Base-by-base conservation (phyloP, 1,139 yeast species). In the Sugiyamaella novakii region DNA sequence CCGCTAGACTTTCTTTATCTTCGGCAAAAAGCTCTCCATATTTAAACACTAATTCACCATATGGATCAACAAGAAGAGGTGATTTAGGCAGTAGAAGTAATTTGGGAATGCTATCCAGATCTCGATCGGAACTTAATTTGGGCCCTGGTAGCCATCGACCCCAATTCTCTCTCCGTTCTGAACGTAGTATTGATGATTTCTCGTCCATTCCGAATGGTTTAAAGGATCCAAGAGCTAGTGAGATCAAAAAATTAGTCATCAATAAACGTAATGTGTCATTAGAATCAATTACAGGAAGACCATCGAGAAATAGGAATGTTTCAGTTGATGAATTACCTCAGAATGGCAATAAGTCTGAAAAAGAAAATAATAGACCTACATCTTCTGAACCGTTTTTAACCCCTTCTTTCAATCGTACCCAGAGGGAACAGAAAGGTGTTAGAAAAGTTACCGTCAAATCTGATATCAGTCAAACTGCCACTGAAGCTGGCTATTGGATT, bases 401-500 rank as follows among this genome's bases (percentile, higher is more conserved):
- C 37, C 38, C 34, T 1, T 37, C 43, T 19, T 29, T 30, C 17
- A 39, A 24, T 19, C 48, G 37, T 17, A 38, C 40, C 17, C 37
- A 27, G 22, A 15, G 30, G 25, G 47, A 39, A 31, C 43, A 17
- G 30, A 11, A n/a, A 24, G 7, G 29, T 6, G 24, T 11, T 34
- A 8, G 5, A 30, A 14, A 36, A 25, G 19, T 21, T 11, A 11
- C 10, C 41, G 11, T n/a, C 11, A 21, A 19, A 10, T 40, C 54
- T 28, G 61, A 54, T 21, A 51, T 55, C 40, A 52, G 57, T 51
- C 56, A 54, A 40, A 53, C 55, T 12, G 62, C 67, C 1, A 51
- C 62, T 14, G 62, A 63, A 17, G 74, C 74, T 29, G 89, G 82
- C 1, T 89, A 89, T 65, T 89, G 96, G 94, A 81, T 88, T 52